A percentile compares a stretch with the other conserved stretches of the same genome.
phyloP scores from a whole-genome alignment of 768 basidiomycete genomes.

The Hysterangium stoloniferum region DNA sequence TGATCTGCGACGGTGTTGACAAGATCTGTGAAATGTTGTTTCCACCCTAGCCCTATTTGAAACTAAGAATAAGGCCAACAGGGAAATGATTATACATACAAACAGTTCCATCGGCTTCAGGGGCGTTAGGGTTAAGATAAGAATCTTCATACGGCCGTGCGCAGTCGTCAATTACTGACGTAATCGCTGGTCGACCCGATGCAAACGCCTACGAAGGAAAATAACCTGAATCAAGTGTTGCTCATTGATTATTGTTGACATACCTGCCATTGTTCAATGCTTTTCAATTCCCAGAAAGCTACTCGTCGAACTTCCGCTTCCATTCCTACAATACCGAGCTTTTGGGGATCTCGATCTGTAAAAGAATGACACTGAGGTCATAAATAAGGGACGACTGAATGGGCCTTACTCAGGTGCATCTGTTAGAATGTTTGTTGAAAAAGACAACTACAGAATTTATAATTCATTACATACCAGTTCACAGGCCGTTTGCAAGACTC shows the following conservation, averaged over 20 bases:
- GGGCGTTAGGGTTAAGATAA: constrained; percentile 5
- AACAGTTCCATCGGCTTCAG: constrained; percentile 3
- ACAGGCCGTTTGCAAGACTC: constrained; percentile 6
- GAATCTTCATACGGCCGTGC: constrained; percentile 9
- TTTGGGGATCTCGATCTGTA: constrained; percentile 10
- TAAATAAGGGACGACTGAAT: neutral
- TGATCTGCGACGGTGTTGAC: constrained; percentile 10
- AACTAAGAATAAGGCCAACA: neutral
- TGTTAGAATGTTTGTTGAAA: neutral
- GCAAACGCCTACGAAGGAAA: constrained; percentile 6
- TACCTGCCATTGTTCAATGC: constrained; percentile 12
- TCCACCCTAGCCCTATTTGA: constrained; percentile 10
- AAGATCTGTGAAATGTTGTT: constrained; percentile 10
- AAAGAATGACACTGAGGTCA: neutral
- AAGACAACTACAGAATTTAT: neutral
- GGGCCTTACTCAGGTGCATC: constrained; percentile 8
- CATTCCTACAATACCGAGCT: constrained; percentile 2
- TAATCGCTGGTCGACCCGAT: constrained; percentile 7
- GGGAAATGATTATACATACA: neutral
- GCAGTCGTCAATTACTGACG: constrained; percentile 6
- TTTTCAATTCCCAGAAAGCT: constrained; percentile 11
- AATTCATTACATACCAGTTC: constrained; percentile 2
- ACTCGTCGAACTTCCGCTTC: constrained; percentile 10
- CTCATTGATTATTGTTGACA: neutral
- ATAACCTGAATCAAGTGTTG: neutral